Conservation (phyloP, 2,329 filamentous ascomycete species). For the Immersiporthe knoxdaviesiana region DNA sequence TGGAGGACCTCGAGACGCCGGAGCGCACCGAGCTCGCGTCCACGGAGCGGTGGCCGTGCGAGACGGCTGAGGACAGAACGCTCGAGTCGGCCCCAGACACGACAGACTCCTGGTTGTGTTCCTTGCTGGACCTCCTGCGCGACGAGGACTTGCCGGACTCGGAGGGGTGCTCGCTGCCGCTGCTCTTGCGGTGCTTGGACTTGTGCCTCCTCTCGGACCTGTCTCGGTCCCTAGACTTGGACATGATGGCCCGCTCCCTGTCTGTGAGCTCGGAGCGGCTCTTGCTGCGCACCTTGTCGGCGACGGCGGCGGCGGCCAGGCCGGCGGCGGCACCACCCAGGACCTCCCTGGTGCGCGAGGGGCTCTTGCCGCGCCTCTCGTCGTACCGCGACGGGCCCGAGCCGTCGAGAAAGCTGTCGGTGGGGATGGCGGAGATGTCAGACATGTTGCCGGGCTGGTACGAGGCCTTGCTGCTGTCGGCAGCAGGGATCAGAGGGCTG, state of each 20-base stretch:
- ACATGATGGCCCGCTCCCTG: slow-evolving; percentile 34
- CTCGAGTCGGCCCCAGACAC: slow-evolving; percentile 59
- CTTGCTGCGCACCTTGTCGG: slow-evolving; percentile 48
- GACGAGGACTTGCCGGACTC: slow-evolving; percentile 53
- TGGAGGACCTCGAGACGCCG: slow-evolving; percentile 65
- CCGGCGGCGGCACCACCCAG: slow-evolving; percentile 44
- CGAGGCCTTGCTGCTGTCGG: slow-evolving; percentile 56
- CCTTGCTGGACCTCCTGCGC: slow-evolving; percentile 55
- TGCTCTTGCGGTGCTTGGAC: slow-evolving; percentile 55
- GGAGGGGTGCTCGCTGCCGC: slow-evolving; percentile 50
- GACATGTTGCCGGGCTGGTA: slow-evolving; percentile 72
- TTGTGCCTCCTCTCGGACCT: slow-evolving; percentile 55
- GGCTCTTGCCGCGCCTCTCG: slow-evolving; percentile 48
- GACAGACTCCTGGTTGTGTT: slow-evolving; percentile 53
- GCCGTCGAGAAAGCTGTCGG: slow-evolving; percentile 65
- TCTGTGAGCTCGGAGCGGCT: slow-evolving; percentile 48
- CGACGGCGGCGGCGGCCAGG: slow-evolving; percentile 43
- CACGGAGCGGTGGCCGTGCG: slow-evolving; percentile 58
- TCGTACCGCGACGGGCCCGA: slow-evolving; percentile 47
- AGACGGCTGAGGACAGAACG: slow-evolving; percentile 56
- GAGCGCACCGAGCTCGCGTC: slow-evolving; percentile 59
- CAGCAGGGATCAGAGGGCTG: slow-evolving; percentile 67
- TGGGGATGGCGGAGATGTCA: slow-evolving; percentile 79
- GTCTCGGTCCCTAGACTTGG: slow-evolving; percentile 46
- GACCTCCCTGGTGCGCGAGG: slow-evolving; percentile 44